Conservation (phyloP, 2,329 filamentous ascomycete genomes). For the Colletotrichum sp. region DNA sequence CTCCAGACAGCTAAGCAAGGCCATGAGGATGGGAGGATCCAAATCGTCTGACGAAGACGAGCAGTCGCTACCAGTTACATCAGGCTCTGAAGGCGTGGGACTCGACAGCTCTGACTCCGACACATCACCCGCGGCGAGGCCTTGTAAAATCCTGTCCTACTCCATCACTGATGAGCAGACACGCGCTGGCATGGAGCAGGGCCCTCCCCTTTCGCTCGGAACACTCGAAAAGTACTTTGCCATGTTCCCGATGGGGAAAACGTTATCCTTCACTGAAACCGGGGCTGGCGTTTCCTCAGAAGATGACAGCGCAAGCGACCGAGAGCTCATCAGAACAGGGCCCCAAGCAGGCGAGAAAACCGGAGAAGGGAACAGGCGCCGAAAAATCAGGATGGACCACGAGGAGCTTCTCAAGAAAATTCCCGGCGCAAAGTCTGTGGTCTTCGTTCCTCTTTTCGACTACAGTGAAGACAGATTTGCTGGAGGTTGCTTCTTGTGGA, state of each 20-base stretch:
- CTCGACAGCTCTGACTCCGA: conserved; percentile 35
- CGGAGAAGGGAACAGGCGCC: conserved; percentile 7
- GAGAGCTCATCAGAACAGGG: conserved; percentile 18
- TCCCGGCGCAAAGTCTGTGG: conserved; percentile 35
- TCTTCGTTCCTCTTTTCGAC: conserved; percentile 41
- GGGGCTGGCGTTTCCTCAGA: conserved; percentile 32
- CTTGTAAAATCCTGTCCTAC: conserved; percentile 33
- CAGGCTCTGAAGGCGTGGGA: conserved; percentile 26
- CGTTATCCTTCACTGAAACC: conserved; percentile 33
- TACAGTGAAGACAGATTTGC: conserved; percentile 37
- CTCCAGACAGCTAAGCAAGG: not conserved
- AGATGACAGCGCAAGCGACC: conserved; percentile 34
- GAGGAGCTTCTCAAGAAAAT: conserved; percentile 37
- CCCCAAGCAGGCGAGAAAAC: not conserved
- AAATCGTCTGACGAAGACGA: conserved; percentile 24
- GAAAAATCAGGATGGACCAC: conserved; percentile 30
- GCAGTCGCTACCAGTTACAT: not conserved
- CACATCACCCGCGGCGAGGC: conserved; percentile 27
- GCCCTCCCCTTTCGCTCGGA: conserved; percentile 29
- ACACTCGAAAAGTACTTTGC: conserved; percentile 34
- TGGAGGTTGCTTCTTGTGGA: conserved; percentile 41
- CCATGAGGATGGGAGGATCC: not conserved
- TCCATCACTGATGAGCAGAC: conserved; percentile 29
- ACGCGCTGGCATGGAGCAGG: conserved; percentile 29
- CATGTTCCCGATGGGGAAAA: conserved; percentile 33